phyloP scores from a whole-genome alignment of 352 stramenopile genomes.

The Phytophthora megakarya region DNA sequence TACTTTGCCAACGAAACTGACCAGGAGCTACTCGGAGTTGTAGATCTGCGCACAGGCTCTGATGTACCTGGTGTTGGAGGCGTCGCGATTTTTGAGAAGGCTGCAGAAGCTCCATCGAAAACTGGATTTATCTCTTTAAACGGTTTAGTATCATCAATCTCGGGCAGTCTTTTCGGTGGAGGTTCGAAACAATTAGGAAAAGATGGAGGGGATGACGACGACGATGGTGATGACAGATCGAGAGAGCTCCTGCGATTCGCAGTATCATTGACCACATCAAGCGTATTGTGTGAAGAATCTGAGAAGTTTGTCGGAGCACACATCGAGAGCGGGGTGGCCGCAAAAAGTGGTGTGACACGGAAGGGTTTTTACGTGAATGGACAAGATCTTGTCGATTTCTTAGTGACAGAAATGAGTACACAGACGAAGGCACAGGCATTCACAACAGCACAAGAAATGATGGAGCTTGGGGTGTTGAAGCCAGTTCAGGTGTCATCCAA shows the following conservation, averaged over 20 bases:
- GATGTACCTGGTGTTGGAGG: conserved; percentile 73
- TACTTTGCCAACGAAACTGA: conserved; percentile 88
- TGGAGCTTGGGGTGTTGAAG: conserved; percentile 73
- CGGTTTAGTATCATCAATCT: conserved; percentile 81
- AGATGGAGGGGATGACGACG: conserved; percentile 50
- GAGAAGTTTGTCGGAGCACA: conserved; percentile 63
- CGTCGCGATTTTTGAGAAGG: conserved; percentile 86
- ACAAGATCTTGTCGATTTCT: conserved; percentile 74
- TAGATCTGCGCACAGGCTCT: conserved; percentile 73
- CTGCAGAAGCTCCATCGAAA: conserved; percentile 50
- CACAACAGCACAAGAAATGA: conserved; percentile 74
- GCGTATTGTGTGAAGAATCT: conserved; percentile 59
- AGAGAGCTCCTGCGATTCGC: conserved; percentile 66
- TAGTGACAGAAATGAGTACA: conserved; percentile 61
- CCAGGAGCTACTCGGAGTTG: conserved; percentile 83
- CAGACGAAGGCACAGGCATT: conserved; percentile 69
- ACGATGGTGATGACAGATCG: conserved; percentile 58
- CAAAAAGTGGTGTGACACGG: conserved; percentile 40
- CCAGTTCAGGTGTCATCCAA: conserved; percentile 34
- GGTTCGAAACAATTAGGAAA: conserved; percentile 54
- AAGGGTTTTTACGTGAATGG: conserved; percentile 84
- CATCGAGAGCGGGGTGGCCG: conserved; percentile 35
- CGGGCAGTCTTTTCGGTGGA: conserved; percentile 72
- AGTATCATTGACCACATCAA: conserved; percentile 77
- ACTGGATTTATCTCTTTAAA: conserved; percentile 83